Evolutionary conservation across 768 basidiomycete genomes (phyloP).

Genomic region (Leccinum olivaceopallidum): DNA sequence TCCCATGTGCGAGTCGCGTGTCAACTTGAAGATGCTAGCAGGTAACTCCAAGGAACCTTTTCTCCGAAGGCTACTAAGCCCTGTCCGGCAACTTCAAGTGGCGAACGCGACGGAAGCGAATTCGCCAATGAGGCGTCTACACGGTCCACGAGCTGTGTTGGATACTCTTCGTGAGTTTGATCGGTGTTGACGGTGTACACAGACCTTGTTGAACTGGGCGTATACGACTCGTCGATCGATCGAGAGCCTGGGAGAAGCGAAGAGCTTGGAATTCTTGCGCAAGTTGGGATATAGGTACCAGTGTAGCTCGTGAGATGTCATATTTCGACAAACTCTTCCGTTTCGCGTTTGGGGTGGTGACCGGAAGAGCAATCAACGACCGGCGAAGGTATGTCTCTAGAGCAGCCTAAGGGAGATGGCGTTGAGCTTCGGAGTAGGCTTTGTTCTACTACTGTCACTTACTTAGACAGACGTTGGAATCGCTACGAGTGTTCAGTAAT

Average conservation of each 20-base stretch:
- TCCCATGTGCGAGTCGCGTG: too few relatives aligned
- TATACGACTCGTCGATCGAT: conserved; percentile 29
- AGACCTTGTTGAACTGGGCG: conserved; percentile 59
- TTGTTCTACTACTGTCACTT: conserved; percentile 24
- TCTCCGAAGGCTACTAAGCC: too few relatives aligned
- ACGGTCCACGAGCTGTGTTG: too few relatives aligned
- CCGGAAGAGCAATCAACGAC: conserved; percentile 74
- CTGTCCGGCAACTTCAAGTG: too few relatives aligned
- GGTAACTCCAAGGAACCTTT: too few relatives aligned
- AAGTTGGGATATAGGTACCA: conserved; percentile 58
- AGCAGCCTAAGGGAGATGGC: conserved; percentile 47
- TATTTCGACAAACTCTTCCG: conserved; percentile 56
- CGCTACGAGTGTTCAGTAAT: conserved; percentile 38
- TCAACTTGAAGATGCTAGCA: too few relatives aligned
- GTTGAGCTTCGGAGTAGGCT: conserved; percentile 7
- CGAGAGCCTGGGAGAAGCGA: conserved; percentile 31
- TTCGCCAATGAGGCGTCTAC: too few relatives aligned
- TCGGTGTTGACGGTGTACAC: conserved; percentile 42
- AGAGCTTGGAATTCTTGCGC: conserved; percentile 62
- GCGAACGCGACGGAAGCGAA: too few relatives aligned
- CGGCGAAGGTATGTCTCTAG: conserved; percentile 82
- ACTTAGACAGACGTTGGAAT: conserved; percentile 78
- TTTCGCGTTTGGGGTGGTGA: conserved; percentile 46
- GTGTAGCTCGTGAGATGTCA: conserved; percentile 54
- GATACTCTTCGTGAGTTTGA: too few relatives aligned